Evolutionary conservation across 2,329 filamentous ascomycete species (phyloP), one percentile per base, ranked within the genome.

Genomic region (Cytospora piceae): DNA sequence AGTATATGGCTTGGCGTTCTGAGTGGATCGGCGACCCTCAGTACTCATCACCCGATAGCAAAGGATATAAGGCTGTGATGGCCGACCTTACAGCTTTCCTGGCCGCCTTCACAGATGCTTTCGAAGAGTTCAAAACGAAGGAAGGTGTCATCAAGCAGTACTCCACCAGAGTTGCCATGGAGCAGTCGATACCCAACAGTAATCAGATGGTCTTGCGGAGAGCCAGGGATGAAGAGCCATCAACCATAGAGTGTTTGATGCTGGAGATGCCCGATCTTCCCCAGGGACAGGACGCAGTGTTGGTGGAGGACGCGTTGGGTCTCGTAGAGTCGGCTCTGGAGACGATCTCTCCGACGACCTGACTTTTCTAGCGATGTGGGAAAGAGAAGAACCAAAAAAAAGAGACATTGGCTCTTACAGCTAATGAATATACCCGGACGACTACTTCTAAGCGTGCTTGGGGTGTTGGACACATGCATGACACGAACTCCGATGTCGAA

Each of bases 31-130:
- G 42, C 55, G 22, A 58, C 27, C n/a, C 42, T 20, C 1, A 24
- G 1, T 67, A 65, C 51, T 29, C 32, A 1, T 1, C 29, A 8
- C 58, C 58, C 4, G n/a, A 27, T 1, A 52, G 52, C 29, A 65
- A 62, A 56, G 66, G 60, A 15, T 66, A 61, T 22, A 63, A 68
- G 52, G 66, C 60, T 32, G 63, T 68, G 34, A 65, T 68, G 63
- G 66, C 66, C 57, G 66, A 68, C 22, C 64, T 68, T 1, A 58
- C 60, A 3, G 66, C 66, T n/a, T 68, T 66, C n/a, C 46, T 68
- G n/a, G 52, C 65, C 24, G 61, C 66, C 17, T 68, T 68, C 34
- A 64, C 64, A 14, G n/a, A 34, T 14, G 64, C 37, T 4, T 66
- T 68, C 37, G 49, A 61, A 1, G n/a, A 51, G 1, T 58, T 34